phyloP scores from a whole-genome alignment of 2,329 filamentous ascomycete genomes.

The Paraphoma chrysanthemicola region DNA sequence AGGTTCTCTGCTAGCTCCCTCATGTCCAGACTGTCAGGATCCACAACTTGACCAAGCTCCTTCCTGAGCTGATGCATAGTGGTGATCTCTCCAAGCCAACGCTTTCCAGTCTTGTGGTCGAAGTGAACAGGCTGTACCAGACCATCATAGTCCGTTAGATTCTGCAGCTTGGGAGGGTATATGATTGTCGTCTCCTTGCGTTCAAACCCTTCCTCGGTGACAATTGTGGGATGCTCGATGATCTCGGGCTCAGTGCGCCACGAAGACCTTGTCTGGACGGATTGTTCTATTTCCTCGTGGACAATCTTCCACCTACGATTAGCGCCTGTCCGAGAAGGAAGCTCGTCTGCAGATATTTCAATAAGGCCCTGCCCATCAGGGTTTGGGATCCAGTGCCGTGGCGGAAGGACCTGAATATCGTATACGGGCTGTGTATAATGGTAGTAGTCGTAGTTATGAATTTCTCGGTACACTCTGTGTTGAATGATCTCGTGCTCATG shows the following conservation, averaged over 20 bases:
- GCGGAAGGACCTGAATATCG: slow-evolving; percentile 60
- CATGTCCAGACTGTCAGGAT: slow-evolving; percentile 1
- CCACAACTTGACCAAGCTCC: not conserved
- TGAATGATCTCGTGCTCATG: slow-evolving; percentile 55
- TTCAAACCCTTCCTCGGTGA: slow-evolving; percentile 49
- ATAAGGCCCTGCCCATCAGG: slow-evolving; percentile 44
- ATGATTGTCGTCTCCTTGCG: slow-evolving; percentile 55
- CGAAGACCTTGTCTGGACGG: slow-evolving; percentile 4
- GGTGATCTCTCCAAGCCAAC: slow-evolving; percentile 30
- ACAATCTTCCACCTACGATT: slow-evolving; percentile 40
- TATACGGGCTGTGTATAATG: slow-evolving; percentile 62
- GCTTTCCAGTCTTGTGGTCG: slow-evolving; percentile 33
- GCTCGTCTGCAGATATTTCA: slow-evolving; percentile 55
- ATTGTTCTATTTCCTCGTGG: slow-evolving; percentile 22
- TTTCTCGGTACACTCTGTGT: slow-evolving; percentile 59
- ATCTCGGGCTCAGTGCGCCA: slow-evolving; percentile 45
- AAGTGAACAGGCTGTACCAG: slow-evolving; percentile 40
- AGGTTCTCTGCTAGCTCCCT: slow-evolving; percentile 14
- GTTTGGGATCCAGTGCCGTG: slow-evolving; percentile 58
- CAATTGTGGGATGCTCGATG: slow-evolving; percentile 49
- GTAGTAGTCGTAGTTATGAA: slow-evolving; percentile 61
- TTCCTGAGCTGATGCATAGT: slow-evolving; percentile 26
- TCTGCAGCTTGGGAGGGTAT: slow-evolving; percentile 53
- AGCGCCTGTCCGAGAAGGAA: slow-evolving; percentile 43
- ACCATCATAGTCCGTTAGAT: slow-evolving; percentile 35